A percentile compares a stretch with the other conserved stretches of the same genome.
Conservation (phyloP, 306 rosid species). For the Begonia fuchsioides region DNA sequence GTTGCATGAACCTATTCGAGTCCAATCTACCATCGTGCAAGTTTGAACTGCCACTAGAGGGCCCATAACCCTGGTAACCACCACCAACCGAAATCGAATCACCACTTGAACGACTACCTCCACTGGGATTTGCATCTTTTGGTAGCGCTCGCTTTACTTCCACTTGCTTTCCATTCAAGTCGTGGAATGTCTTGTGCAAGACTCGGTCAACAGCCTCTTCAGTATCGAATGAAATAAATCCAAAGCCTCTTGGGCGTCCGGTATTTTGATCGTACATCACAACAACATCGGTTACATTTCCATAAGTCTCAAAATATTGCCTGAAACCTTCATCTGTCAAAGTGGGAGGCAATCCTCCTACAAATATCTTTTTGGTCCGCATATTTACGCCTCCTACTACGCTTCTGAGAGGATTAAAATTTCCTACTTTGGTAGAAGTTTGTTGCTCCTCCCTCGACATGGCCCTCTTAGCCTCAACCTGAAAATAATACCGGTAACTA, state of each 20-base stretch:
- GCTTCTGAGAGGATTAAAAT: constrained; percentile 41
- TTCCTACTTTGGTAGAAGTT: constrained; percentile 59
- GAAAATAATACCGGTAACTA: constrained; percentile 15
- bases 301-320: constrained; percentile 76
- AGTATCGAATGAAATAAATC: too few species aligned
- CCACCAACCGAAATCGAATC: constrained; percentile 31
- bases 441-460: constrained; percentile 97
- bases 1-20: constrained; percentile 79
- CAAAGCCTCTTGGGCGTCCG: too few species aligned
- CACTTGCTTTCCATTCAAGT: too few species aligned
- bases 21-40: constrained; percentile 80
- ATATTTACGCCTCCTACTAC: constrained; percentile 65
- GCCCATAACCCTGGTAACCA: constrained; percentile 79
- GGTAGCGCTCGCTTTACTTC: too few species aligned
- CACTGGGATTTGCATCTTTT: constrained; percentile 90
- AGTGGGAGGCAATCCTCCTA: constrained; percentile 91
- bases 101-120: constrained; percentile 72
- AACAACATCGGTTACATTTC: constrained; percentile 85
- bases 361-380: too few species aligned
- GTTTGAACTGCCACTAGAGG: constrained; percentile 76
- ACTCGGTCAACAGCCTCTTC: too few species aligned
- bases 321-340: constrained; percentile 78
- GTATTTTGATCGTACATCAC: constrained; percentile 97
- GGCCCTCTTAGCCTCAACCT: constrained; percentile 98
- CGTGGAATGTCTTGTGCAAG: too few species aligned